These are phyloP conservation scores for Aspergillus cristatus DNA, from an alignment of 495 filamentous ascomycete genomes.

Conservation along the genomic window DNA sequence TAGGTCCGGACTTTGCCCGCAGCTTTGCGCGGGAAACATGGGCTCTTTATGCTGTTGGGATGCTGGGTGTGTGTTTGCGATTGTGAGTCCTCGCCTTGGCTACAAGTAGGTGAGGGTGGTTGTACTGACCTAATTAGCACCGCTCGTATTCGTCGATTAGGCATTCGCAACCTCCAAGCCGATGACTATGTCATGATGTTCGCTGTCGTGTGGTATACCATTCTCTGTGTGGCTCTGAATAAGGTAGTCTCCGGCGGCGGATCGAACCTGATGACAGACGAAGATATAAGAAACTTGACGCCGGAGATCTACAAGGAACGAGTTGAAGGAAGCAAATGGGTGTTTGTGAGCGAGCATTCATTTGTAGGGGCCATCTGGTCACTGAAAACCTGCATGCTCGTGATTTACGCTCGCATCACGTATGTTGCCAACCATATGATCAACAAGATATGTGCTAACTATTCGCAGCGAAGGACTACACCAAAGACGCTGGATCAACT, in stretches of 20 bases:
- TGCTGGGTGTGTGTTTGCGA: conserved; percentile 32
- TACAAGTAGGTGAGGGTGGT: background rate
- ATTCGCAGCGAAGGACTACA: conserved; percentile 25
- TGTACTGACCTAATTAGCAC: conserved; percentile 16
- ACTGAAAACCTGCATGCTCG: conserved; percentile 46
- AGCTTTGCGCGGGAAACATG: conserved; percentile 37
- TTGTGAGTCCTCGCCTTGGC: conserved; percentile 39
- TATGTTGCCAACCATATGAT: conserved; percentile 14
- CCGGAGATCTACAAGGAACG: conserved; percentile 31
- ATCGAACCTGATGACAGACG: conserved; percentile 41
- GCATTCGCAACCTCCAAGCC: conserved; percentile 31
- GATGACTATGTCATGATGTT: conserved; percentile 49
- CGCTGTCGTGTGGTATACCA: conserved; percentile 41
- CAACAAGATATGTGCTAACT: too few relatives aligned
- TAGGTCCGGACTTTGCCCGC: conserved; percentile 23
- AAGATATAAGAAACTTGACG: conserved; percentile 31
- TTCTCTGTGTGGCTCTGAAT: conserved; percentile 44
- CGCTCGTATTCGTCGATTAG: conserved; percentile 40
- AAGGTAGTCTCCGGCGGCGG: conserved; percentile 42
- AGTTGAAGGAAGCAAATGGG: conserved; percentile 45
- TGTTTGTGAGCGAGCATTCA: conserved; percentile 45
- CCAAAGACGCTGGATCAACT: conserved; percentile 34
- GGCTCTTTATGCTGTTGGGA: conserved; percentile 37
- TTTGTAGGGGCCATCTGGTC: conserved; percentile 43
- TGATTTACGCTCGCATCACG: conserved; percentile 46